Base-by-base conservation (phyloP, 768 basidiomycete species). In the Hebeloma cylindrosporum region DNA sequence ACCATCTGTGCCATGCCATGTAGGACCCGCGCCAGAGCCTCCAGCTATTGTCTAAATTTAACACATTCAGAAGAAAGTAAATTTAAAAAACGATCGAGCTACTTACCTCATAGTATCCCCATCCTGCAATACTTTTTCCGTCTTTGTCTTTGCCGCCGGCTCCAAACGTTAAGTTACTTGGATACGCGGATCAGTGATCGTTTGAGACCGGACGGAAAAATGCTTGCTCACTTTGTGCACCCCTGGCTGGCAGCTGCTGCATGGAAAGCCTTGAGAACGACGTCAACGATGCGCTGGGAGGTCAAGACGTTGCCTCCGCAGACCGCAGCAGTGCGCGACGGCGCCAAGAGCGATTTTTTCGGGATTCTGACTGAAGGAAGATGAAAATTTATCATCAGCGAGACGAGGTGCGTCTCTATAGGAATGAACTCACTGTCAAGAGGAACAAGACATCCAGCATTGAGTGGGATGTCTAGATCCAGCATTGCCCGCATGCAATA, bases 231-330 rank as follows among this genome's bases (percentile, higher is more conserved):
- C 90, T 94, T 94, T 34, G 90, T 93, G 57, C 90, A 91, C 1
- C 94, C 94, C 61, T 96, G 93, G 57, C 88, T 91, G 0, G 93
- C 94, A 13, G 93, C 92, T 35, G 83, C 85, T 3, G 91, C 93
- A 55, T 87, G 78, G 71, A 97, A 96, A 0, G 93, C 93, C 61
- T 88, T 91, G 26, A 97, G 70, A 25, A 97, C 88, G 2, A 94
- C 92, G 59, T 97, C 94, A 2, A 94, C 90, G 33, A 95, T 89
- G n/a, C 94, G 76, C 59, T 95, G 93, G 4, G 85, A 88, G 3
- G 92, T 93, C 33, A 91, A 69, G 2, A 94, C 92, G 59, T 96
- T 97, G 8, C 93, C 93, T 22, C 88, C 93, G 51, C 92, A 94
- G 4, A 95, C 92, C 0, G 93, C 94, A 7, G 88, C 90, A 0